phyloP scores from a whole-genome alignment of 129 eudicot genomes.

The Sambucus nigra region DNA sequence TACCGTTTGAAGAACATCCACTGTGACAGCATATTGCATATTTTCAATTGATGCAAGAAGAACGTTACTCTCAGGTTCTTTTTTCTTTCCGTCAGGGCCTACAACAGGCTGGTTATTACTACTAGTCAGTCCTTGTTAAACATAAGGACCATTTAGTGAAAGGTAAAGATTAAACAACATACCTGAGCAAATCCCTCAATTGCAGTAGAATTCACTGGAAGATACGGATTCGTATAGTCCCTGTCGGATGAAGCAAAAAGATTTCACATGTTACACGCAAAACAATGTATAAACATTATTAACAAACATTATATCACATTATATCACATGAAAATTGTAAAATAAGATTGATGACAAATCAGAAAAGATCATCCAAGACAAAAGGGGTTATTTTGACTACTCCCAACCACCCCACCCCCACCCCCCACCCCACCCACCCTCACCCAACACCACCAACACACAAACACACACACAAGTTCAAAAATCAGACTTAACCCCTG shows the following conservation, averaged over 20 bases:
- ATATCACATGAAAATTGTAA: too few species aligned
- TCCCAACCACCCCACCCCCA: too few species aligned
- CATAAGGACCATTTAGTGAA: background rate
- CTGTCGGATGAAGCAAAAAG: slow-evolving; percentile 25
- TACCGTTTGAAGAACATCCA: slow-evolving; percentile 57
- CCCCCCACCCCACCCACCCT: too few species aligned
- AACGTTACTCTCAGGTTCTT: slow-evolving; percentile 62
- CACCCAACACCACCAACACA: too few species aligned
- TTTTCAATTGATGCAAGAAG: slow-evolving; percentile 66
- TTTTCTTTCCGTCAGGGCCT: slow-evolving; percentile 59
- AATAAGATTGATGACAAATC: too few species aligned
- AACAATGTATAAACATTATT: background rate
- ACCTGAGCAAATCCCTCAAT: slow-evolving; percentile 57
- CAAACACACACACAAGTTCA: too few species aligned
- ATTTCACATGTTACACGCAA: background rate
- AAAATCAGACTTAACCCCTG: too few species aligned
- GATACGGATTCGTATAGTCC: slow-evolving; percentile 73
- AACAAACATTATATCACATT: background rate
- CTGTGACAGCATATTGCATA: slow-evolving; percentile 60
- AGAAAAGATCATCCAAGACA: too few species aligned
- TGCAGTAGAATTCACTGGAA: slow-evolving; percentile 65
- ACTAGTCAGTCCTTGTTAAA: slow-evolving; percentile 16
- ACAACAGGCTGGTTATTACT: slow-evolving; percentile 35
- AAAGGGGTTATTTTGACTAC: too few species aligned
- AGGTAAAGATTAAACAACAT: slow-evolving; percentile 3